A percentile compares a stretch with the other conserved stretches of the same genome.
Conservation (phyloP, 2,329 filamentous ascomycete species). For the Diaporthe citrichinensis region DNA sequence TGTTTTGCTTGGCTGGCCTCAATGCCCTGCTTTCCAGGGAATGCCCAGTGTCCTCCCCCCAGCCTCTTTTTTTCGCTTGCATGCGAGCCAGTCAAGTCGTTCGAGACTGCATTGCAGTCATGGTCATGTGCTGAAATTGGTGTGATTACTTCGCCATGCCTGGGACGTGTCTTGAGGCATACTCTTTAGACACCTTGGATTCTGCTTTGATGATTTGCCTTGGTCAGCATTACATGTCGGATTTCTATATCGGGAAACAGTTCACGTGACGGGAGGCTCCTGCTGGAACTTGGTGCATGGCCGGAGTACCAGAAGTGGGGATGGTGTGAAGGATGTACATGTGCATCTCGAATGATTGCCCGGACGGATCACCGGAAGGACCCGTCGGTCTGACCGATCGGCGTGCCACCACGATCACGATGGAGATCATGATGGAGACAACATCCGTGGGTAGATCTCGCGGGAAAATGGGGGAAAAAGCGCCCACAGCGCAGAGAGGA, state of each 20-base stretch:
- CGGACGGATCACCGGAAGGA: conserved; percentile 7
- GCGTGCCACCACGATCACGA: background rate
- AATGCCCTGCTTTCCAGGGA: background rate
- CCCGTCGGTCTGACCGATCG: conserved; percentile 16
- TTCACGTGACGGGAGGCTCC: conserved; percentile 12
- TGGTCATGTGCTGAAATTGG: background rate
- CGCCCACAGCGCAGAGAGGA: background rate
- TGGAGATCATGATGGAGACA: conserved; percentile 22
- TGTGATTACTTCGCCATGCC: conserved; percentile 15
- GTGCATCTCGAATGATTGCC: background rate
- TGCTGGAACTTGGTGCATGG: conserved; percentile 15
- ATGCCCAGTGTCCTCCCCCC: background rate
- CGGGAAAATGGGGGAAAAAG: background rate
- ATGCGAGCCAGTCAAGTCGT: background rate
- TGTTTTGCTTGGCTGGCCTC: conserved; percentile 2
- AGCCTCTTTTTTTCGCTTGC: background rate
- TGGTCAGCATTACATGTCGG: conserved; percentile 1
- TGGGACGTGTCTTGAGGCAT: conserved; percentile 29
- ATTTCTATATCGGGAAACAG: background rate
- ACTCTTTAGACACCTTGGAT: conserved; percentile 27
- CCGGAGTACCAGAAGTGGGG: conserved; percentile 11
- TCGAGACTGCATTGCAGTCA: background rate
- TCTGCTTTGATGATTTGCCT: background rate
- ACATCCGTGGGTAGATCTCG: conserved; percentile 20
- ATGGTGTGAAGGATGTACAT: background rate